These are phyloP conservation scores for Citrus mangshanensis DNA, from an alignment of 345 rosid genomes.

Conservation along the genomic window DNA sequence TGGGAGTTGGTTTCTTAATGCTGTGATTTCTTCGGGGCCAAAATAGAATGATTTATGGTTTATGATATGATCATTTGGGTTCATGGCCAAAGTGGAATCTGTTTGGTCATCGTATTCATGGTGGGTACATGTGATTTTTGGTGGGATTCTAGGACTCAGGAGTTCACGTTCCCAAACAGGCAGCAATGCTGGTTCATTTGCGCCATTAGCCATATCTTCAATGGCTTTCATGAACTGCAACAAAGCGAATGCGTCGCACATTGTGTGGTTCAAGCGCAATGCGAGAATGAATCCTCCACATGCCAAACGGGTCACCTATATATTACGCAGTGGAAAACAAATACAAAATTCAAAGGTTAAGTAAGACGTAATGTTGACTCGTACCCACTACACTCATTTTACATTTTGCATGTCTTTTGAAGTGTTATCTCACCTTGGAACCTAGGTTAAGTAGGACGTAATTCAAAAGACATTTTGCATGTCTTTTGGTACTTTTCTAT, in stretches of 20 bases:
- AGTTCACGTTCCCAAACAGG: constrained; percentile 19
- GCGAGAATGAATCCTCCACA: constrained; percentile 15
- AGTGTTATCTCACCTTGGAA: too few species aligned
- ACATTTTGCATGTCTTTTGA: too few species aligned
- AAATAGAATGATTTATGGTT: constrained; percentile 16
- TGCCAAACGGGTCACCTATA: constrained; percentile 2
- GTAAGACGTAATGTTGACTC: too few species aligned
- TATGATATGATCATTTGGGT: background rate
- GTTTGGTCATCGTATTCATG: constrained; percentile 3
- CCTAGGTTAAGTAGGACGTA: too few species aligned
- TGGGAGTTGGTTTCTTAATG: constrained; percentile 1
- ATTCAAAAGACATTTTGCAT: too few species aligned
- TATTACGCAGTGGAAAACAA: background rate
- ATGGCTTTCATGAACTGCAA: background rate
- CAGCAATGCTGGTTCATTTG: background rate
- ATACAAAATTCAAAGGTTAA: background rate
- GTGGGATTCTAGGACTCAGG: constrained; percentile 9
- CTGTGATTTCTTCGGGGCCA: constrained; percentile 6
- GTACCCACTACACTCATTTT: background rate
- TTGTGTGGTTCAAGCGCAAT: constrained; percentile 3
- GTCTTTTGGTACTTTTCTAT: too few species aligned
- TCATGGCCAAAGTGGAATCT: background rate
- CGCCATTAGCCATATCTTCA: constrained; percentile 9
- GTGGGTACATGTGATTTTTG: background rate
- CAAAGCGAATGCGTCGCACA: background rate